Conservation (phyloP, 169 alveolate species). For the Babesia gibsoni region DNA sequence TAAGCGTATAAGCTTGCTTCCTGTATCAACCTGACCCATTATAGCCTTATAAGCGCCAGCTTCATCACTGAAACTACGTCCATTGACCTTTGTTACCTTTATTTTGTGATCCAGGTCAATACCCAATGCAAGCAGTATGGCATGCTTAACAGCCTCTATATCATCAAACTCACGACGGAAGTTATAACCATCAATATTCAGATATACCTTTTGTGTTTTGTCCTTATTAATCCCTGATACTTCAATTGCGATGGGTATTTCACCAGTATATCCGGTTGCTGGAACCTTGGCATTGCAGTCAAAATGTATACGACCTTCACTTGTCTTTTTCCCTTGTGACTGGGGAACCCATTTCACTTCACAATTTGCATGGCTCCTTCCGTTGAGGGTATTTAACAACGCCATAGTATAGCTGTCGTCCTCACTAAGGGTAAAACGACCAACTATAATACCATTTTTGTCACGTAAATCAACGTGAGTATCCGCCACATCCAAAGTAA, state of each 20-base stretch:
- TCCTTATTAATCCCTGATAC: slow-evolving; percentile 28
- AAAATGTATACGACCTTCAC: slow-evolving; percentile 24
- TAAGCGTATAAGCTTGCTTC: slow-evolving; percentile 19
- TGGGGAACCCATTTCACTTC: slow-evolving; percentile 56
- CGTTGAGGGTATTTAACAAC: slow-evolving; percentile 27
- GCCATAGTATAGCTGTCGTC: slow-evolving; percentile 30
- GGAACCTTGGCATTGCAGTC: slow-evolving; percentile 40
- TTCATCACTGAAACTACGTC: slow-evolving; percentile 15
- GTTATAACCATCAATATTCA: slow-evolving; percentile 48
- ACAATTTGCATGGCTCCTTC: slow-evolving; percentile 32
- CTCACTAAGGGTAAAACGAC: slow-evolving; percentile 34
- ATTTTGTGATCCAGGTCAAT: slow-evolving; percentile 50
- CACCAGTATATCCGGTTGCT: slow-evolving; percentile 34
- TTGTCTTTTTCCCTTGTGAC: slow-evolving; percentile 3
- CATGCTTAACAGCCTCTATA: slow-evolving; percentile 12
- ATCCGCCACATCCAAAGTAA: slow-evolving; percentile 28
- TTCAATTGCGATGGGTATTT: slow-evolving; percentile 46
- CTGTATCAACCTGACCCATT: slow-evolving; percentile 21
- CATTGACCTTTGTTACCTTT: slow-evolving; percentile 35
- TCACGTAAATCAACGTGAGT: slow-evolving; percentile 46
- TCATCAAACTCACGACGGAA: slow-evolving; percentile 47
- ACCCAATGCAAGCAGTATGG: slow-evolving; percentile 47
- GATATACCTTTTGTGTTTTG: slow-evolving; percentile 15
- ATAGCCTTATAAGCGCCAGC: slow-evolving; percentile 37
- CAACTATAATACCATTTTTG: slow-evolving; percentile 36